Conservation (phyloP, 2,329 filamentous ascomycete species). For the Neofusicoccum parvum region DNA sequence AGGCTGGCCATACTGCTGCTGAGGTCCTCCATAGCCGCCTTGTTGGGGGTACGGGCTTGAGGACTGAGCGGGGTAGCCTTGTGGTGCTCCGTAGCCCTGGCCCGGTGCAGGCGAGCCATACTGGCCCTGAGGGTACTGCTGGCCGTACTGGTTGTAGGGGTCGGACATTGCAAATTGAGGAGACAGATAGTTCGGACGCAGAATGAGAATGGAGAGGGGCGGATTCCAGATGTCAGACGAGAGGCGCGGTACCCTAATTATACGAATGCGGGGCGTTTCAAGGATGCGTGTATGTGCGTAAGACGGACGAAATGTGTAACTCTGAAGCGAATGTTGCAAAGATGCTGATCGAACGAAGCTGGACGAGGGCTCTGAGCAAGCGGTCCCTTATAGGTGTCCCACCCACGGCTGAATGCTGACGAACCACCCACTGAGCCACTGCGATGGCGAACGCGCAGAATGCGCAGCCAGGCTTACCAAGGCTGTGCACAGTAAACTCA, state of each 20-base stretch:
- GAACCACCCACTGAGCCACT: neutral
- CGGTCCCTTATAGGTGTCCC: neutral
- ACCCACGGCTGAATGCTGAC: neutral
- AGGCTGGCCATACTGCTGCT: conserved; percentile 26
- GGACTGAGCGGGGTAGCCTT: conserved; percentile 24
- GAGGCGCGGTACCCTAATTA: neutral
- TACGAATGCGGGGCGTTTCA: neutral
- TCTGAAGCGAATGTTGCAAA: neutral
- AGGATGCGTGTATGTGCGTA: neutral
- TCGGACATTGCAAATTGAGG: conserved; percentile 21
- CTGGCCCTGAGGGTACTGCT: conserved; percentile 36
- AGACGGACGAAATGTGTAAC: neutral
- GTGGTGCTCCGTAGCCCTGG: conserved; percentile 29
- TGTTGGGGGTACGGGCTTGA: conserved; percentile 24
- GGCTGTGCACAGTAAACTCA: neutral
- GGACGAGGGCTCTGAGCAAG: neutral
- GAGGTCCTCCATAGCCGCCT: conserved; percentile 22
- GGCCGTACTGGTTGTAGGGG: conserved; percentile 34
- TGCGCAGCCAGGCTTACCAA: conserved; percentile 4
- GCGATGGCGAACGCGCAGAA: neutral
- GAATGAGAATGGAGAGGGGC: neutral
- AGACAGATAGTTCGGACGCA: neutral
- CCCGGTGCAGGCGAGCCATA: conserved; percentile 33
- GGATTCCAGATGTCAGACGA: neutral
- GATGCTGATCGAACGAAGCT: neutral